Conservation (phyloP, 805 yeast species). For the Ogataea ramenticola region DNA sequence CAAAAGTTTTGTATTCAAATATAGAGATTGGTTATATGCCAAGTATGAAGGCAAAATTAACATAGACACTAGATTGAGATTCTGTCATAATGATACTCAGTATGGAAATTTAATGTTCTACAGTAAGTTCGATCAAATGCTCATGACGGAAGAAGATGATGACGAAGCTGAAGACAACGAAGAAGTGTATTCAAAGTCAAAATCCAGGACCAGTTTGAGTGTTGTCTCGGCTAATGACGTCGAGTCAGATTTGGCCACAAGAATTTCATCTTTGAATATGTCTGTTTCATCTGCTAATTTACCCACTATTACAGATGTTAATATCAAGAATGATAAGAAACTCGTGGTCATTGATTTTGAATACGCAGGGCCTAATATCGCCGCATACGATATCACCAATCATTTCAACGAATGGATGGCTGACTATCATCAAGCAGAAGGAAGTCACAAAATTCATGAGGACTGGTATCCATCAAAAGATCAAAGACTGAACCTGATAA, state of each 20-base stretch:
- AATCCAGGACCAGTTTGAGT: conserved; percentile 2
- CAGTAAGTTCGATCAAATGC: conserved; percentile 20
- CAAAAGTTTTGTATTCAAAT: conserved; percentile 38
- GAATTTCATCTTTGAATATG: conserved; percentile 12
- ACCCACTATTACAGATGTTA: conserved; percentile 23
- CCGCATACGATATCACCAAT: conserved; percentile 86
- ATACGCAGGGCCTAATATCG: conserved; percentile 84
- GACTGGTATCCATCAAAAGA: conserved; percentile 58
- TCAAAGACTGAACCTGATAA: conserved; percentile 63
- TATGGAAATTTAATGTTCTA: conserved; percentile 81
- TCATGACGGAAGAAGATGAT: conserved; percentile 20
- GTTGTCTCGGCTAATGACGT: not conserved
- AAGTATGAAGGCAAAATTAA: conserved; percentile 36
- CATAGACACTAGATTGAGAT: conserved; percentile 49
- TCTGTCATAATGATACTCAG: conserved; percentile 96
- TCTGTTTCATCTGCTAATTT: conserved; percentile 10
- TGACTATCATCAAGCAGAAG: conserved; percentile 65
- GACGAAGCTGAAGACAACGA: conserved; percentile 11
- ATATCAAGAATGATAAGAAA: conserved; percentile 43
- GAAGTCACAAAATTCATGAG: conserved; percentile 45
- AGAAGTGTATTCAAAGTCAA: conserved; percentile 10
- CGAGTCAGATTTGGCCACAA: conserved; percentile 7
- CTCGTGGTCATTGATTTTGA: conserved; percentile 95
- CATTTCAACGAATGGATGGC: conserved; percentile 98
- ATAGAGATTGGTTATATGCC: conserved; percentile 54